Evolutionary conservation across 345 rosid species (phyloP).

Genomic region (Triadica sebifera): DNA sequence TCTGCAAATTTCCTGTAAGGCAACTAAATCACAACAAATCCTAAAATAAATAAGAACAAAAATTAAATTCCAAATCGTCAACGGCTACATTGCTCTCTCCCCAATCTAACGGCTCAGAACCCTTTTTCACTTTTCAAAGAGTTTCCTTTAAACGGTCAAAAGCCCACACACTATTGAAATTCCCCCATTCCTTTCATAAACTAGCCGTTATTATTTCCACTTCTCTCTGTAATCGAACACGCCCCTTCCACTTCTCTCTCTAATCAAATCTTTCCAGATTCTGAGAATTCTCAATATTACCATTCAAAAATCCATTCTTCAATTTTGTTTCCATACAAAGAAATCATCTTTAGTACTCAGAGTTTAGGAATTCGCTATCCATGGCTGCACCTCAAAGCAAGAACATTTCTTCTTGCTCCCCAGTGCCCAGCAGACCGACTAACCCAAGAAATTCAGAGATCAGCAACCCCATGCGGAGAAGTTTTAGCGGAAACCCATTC

Average conservation of each 20-base stretch:
- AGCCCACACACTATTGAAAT: not conserved
- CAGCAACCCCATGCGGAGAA: slow-evolving; percentile 60
- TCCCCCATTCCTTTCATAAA: not conserved
- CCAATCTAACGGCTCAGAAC: slow-evolving; percentile 14
- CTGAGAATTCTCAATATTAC: not conserved
- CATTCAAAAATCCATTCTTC: not conserved
- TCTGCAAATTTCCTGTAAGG: too few relatives aligned
- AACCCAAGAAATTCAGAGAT: slow-evolving; percentile 61
- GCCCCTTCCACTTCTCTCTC: too few relatives aligned
- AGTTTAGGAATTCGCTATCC: not conserved
- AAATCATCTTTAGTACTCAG: not conserved
- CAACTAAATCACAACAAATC: too few relatives aligned
- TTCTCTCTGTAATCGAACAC: too few relatives aligned
- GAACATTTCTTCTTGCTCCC: slow-evolving; percentile 25
- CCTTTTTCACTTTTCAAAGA: slow-evolving; percentile 10
- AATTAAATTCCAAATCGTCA: not conserved
- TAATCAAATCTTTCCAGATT: not conserved
- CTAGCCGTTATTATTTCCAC: slow-evolving; percentile 21
- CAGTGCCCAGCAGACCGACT: slow-evolving; percentile 26
- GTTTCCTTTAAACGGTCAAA: slow-evolving; percentile 14
- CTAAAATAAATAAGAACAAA: not conserved
- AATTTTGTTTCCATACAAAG: slow-evolving; percentile 7
- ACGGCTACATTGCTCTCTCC: slow-evolving; percentile 4
- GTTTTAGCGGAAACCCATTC: slow-evolving; percentile 60
- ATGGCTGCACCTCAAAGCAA: slow-evolving; percentile 24